Conservation (phyloP, 164 flowering plant species). For the Amborella trichopoda region DNA sequence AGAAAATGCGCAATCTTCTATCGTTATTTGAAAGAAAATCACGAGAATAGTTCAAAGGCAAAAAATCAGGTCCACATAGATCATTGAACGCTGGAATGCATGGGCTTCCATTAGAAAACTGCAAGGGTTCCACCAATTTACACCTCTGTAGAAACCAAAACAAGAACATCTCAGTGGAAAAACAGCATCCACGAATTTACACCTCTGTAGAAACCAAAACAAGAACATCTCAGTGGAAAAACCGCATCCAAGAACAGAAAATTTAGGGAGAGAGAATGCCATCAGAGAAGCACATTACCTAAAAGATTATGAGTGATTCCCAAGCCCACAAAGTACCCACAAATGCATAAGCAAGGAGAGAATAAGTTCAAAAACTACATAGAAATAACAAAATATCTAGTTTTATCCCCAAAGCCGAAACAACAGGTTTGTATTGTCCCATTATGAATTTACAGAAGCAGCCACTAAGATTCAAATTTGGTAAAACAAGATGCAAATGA, state of each 20-base stretch:
- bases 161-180: not conserved
- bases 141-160: constrained; percentile 28
- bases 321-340: no score
- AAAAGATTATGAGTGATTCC: no score
- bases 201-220: not conserved
- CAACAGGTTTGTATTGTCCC: no score
- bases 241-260: not conserved
- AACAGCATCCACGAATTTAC: not conserved
- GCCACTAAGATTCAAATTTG: no score
- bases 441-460: no score
- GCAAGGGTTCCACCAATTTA: constrained; percentile 40
- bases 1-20: constrained; percentile 68
- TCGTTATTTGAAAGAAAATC: constrained; percentile 15
- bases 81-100: constrained; percentile 22
- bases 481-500: no score
- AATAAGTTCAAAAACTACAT: no score
- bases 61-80: constrained; percentile 19
- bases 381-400: no score
- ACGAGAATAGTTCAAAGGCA: constrained; percentile 17
- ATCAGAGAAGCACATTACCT: no score
- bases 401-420: no score
- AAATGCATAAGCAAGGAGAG: no score
- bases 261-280: no score
- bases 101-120: constrained; percentile 46
- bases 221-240: not conserved